Base-by-base conservation (phyloP, 495 filamentous ascomycete species). In the Symbiotaphrina buchneri region DNA sequence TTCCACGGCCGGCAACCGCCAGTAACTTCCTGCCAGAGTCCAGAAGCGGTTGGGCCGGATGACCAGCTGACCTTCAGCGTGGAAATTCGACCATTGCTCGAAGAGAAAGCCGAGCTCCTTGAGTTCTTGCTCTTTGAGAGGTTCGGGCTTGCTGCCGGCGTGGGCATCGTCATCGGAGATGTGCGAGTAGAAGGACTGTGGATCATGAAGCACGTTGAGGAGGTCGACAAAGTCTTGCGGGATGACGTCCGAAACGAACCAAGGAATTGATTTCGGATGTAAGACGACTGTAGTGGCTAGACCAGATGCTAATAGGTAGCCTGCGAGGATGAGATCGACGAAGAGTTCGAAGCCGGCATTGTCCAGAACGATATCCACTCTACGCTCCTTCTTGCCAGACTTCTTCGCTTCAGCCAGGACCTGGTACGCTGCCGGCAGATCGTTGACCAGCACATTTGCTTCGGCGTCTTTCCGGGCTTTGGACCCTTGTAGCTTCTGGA, bases 261-360 rank as follows among this genome's bases (percentile, higher is more conserved):
- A 97, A 0, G 87, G 87, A 31, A 95, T 76, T 21, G 67, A 66
- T 52, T 97, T 97, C 4, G 87, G 80, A 46, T 92, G 82, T 5
- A 97, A 64, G n/a, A 93, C 70, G 10, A 95, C 59, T 4, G 63
- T 68, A 0, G 84, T 92, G 1, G 85, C 87, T 11, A 97, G 60
- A 0, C 73, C 76, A 3, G 78, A 52, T 0, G 74, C 68, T 5
- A 97, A 58, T 3, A 97, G 59, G 44, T 87, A 97, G 2, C 82
- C 87, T 4, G 76, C 83, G 2, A 97, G 60, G 27, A 94, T 71
- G 7, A 95, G 58, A 43, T 97, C 87, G 35, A 93, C 87, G 47
- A 76, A 95, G 6, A 97, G 62, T 55, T 97, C 90, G 42, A 95
- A 95, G 3, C 87, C 90, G 21, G 87, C 81, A 42, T 95, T 95